Evolutionary conservation across 2,329 filamentous ascomycete genomes (phyloP), one percentile per base, ranked within the genome.

Genomic region (Helminthosporium solani): DNA sequence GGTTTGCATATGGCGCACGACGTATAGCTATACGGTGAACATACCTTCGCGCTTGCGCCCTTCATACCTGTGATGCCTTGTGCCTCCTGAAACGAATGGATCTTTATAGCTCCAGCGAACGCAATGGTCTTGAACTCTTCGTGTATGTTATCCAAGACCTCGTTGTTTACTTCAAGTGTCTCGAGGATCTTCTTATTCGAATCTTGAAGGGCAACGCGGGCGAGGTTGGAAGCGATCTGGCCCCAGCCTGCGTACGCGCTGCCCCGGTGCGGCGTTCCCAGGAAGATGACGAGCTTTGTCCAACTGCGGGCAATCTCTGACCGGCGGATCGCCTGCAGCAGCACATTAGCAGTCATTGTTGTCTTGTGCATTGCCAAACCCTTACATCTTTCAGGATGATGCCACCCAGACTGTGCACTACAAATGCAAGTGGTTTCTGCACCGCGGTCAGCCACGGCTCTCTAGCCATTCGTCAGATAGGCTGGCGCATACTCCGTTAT

Each of bases 251-350:
- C 64, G 18, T 39, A 46, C 3, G 33, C 34, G 44, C 64, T 69
- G 27, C 70, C 71, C 23, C 65, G 60, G 54, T 74, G 71, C 12
- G 72, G 71, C 6, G 71, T 73, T n/a, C 71, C 70, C 3, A 74
- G 63, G 51, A 74, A 74, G 11, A 73, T 39, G 39, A 73, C 48
- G 1, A 66, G 44, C 42, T 60, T 65, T 21, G 67, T 70, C 16
- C 33, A 36, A 15, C 39, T 15, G n/a, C 57, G 57, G 50, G 58
- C 25, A 18, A 19, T 20, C 57, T 44, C 44, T 7, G 67, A 72
- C 47, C 59, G 54, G n/a, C 50, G 52, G 21, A 72, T 55, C 21
- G 66, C 67, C 67, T 72, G 44, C 25, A 34, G 23, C 23, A 25
- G 23, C 23, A 25, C 23, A 9, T 25, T 9, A 25, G 23, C 23